Percentiles rank a stretch among this genome's conserved stretches.
Evolutionary conservation across 1,284 basidiomycete species (phyloP).

Genomic region (Trametes sp.): DNA sequence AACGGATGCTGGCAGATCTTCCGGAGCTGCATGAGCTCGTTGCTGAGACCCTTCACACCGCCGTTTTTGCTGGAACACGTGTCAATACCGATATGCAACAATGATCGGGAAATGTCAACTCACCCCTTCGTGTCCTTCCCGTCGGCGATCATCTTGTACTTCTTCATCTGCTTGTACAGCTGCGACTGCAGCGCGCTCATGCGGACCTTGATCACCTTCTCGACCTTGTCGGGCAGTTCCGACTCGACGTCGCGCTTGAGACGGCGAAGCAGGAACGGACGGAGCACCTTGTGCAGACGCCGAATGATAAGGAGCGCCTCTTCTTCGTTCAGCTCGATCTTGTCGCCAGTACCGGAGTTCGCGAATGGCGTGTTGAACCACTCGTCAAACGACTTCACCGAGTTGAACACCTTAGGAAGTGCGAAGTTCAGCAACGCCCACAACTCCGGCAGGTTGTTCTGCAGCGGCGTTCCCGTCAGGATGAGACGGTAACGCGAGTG

Average conservation of each 20-base stretch:
- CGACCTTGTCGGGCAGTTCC: conserved; percentile 98
- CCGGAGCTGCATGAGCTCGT: conserved; percentile 98
- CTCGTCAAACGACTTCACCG: conserved; percentile 99
- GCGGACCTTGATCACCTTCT: conserved; percentile 98
- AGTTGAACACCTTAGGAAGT: conserved; percentile 98
- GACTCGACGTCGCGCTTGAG: conserved; percentile 99
- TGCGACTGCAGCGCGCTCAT: conserved; percentile 96
- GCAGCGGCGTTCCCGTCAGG: conserved; percentile 96
- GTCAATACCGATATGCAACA: conserved; percentile 12
- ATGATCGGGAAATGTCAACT: conserved; percentile 25
- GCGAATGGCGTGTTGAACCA: conserved; percentile 99
- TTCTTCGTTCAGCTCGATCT: conserved; percentile 99
- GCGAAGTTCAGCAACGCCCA: conserved; percentile 99
- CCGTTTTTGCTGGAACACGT: conserved; percentile 61
- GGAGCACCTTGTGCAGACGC: conserved; percentile 97
- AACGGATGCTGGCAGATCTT: conserved; percentile 99
- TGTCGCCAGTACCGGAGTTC: conserved; percentile 95
- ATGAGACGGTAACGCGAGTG: conserved; percentile 95
- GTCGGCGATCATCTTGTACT: conserved; percentile 95
- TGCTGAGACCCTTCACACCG: conserved; percentile 89
- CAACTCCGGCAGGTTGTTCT: conserved; percentile 98
- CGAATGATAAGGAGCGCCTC: conserved; percentile 98
- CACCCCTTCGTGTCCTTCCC: conserved; percentile 82
- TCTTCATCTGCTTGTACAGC: conserved; percentile 98
- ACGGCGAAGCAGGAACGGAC: conserved; percentile 95